Evolutionary conservation across 2,329 filamentous ascomycete species (phyloP).

Genomic region (Achaetomium macrosporum): DNA sequence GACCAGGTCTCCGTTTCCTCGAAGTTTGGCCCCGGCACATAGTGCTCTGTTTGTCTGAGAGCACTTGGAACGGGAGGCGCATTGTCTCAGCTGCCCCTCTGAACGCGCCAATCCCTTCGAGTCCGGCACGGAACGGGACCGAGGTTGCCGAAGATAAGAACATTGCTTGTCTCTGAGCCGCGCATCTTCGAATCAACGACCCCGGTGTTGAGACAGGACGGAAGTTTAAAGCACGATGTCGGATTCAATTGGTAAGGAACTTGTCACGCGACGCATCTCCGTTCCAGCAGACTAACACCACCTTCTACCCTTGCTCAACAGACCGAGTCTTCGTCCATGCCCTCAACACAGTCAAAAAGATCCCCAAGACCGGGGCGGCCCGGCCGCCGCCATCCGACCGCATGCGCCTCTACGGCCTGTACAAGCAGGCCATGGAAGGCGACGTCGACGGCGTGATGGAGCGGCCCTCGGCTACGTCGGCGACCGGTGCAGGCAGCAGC

Average conservation of each 20-base stretch:
- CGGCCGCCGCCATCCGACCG: constrained; percentile 81
- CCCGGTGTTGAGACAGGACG: neutral
- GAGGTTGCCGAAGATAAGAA: constrained; percentile 5
- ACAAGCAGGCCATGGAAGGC: constrained; percentile 99
- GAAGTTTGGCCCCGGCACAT: neutral
- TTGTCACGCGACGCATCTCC: neutral
- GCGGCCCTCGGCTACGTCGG: constrained; percentile 49
- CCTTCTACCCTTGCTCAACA: constrained; percentile 33
- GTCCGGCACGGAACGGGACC: neutral
- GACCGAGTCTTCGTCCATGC: constrained; percentile 99
- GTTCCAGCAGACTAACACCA: neutral
- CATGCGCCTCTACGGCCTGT: constrained; percentile 90
- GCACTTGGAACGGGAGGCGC: neutral
- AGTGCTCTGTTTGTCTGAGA: neutral
- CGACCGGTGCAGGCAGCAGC: constrained; percentile 34
- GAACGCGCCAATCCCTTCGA: constrained; percentile 6
- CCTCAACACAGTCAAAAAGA: constrained; percentile 96
- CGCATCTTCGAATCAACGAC: neutral
- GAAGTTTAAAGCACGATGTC: constrained; percentile 35
- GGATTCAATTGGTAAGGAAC: constrained; percentile 46
- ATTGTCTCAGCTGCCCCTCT: neutral
- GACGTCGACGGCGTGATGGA: constrained; percentile 94
- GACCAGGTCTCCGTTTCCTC: neutral
- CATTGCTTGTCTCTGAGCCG: neutral
- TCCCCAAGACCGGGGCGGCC: constrained; percentile 84